Evolutionary conservation across 73 alveolate genomes (phyloP).

Genomic region (Paramecium biaurelia): DNA sequence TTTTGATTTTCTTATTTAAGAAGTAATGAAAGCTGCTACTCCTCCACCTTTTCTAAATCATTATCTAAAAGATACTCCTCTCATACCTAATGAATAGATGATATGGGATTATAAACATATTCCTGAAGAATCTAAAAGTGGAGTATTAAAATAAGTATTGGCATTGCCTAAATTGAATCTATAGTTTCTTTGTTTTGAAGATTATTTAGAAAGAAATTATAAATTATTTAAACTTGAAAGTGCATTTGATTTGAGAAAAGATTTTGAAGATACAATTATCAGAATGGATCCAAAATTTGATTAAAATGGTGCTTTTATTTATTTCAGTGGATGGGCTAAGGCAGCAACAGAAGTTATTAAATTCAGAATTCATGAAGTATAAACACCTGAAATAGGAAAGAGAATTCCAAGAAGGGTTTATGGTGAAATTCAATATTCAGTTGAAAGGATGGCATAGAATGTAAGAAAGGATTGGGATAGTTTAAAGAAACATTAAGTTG

Average conservation of each 20-base stretch:
- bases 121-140: slow-evolving; percentile 35
- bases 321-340: slow-evolving; percentile 34
- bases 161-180: slow-evolving; percentile 20
- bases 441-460: neutral
- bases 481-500: slow-evolving; percentile 30
- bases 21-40: slow-evolving; percentile 18
- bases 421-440: slow-evolving; percentile 19
- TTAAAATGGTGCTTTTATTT: neutral
- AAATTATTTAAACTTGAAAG: slow-evolving; percentile 32
- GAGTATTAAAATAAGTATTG: slow-evolving; percentile 1
- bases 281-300: slow-evolving; percentile 31
- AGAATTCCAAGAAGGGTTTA: slow-evolving; percentile 31
- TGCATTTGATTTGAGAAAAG: slow-evolving; percentile 31
- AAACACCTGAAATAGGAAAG: slow-evolving; percentile 53
- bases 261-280: slow-evolving; percentile 21
- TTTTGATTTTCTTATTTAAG: slow-evolving; percentile 26
- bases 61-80: neutral
- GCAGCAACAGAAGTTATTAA: slow-evolving; percentile 12
- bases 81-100: slow-evolving; percentile 38
- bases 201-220: slow-evolving; percentile 40
- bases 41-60: neutral
- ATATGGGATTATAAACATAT: slow-evolving; percentile 39
- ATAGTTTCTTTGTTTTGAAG: slow-evolving; percentile 26
- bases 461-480: slow-evolving; percentile 35
- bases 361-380: slow-evolving; percentile 23